Base-by-base conservation (phyloP, 176 grass and related monocot genomes). In the Cenchrus americanus region DNA sequence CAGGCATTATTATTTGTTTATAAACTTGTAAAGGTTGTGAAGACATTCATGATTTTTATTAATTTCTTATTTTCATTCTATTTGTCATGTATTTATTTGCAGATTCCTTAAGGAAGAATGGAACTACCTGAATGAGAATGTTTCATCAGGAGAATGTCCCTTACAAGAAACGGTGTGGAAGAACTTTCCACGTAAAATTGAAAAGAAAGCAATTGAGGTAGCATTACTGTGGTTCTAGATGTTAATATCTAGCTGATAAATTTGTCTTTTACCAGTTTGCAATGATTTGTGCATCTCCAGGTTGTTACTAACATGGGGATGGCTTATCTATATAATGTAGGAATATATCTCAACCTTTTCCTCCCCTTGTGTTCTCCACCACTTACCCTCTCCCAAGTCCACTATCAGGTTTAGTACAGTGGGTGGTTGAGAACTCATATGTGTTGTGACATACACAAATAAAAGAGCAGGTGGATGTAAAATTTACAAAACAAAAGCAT, bases 41-140 rank as follows among this genome's bases (percentile, higher is more conserved):
- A 52, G 57, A 67, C 21, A 10, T 60, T 37, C 47, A 55, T 41
- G 34, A 67, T 79, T 79, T 51, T 51, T 82, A 43, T 1, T 17
- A 44, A 23, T 75, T 5, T 75, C 69, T 86, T 86, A 49, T 78
- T 77, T 84, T 63, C 27, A 12, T 84, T 61, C 43, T 42, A 43
- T 60, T 48, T 84, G 66, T 48, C 10, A 8, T 5, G 23, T 71
- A 49, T 62, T 88, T 83, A 7, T 73, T 86, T 79, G 44, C 58
- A 97, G 94, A 76, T 97, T 89, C 71, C 76, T 97, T 57, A 97
- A 88, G 75, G 87, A 91, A 84, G 94, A 97, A 91, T 97, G 91
- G 94, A 86, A 47, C 46, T 97, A 85, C 77, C 63, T 94, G n/a
- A 87, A 89, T 69, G 48, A 86, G 67, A 89, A 78, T 84, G 59